These are phyloP conservation scores for Stevia rebaudiana DNA, from an alignment of 140 eudicot genomes.

Conservation along the genomic window DNA sequence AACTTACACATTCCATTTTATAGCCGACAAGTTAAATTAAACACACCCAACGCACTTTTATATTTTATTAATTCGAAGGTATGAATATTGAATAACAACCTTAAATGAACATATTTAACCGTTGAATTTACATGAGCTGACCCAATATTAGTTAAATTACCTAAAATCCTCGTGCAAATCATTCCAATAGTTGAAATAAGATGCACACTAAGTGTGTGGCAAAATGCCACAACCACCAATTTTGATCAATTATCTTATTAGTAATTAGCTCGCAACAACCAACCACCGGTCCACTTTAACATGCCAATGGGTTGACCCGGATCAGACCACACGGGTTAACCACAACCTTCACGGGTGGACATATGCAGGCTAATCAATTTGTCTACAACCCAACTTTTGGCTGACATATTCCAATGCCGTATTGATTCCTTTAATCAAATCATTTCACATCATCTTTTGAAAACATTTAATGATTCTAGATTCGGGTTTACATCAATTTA, in stretches of 20 bases:
- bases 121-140: background rate
- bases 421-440: slow-evolving; percentile 8
- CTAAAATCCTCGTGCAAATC: background rate
- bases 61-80: background rate
- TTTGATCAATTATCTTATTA: background rate
- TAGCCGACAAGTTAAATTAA: slow-evolving; percentile 22
- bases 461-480: slow-evolving; percentile 9
- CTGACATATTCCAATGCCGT: slow-evolving; percentile 19
- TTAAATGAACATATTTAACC: background rate
- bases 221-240: slow-evolving; percentile 12
- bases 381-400: slow-evolving; percentile 20
- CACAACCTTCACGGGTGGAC: slow-evolving; percentile 27
- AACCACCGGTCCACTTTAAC: slow-evolving; percentile 3
- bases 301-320: background rate
- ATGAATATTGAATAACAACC: slow-evolving; percentile 10
- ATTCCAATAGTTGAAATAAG: background rate
- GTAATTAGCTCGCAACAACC: background rate
- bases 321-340: slow-evolving; percentile 22
- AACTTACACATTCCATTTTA: slow-evolving; percentile 8
- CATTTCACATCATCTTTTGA: slow-evolving; percentile 16
- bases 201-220: slow-evolving; percentile 10
- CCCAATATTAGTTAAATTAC: background rate
- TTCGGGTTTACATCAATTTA: slow-evolving; percentile 22
- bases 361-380: slow-evolving; percentile 12
- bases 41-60: slow-evolving; percentile 13